Percentiles rank a stretch among this genome's conserved stretches.
Evolutionary conservation across 23 red algal species (phyloP).

Genomic region (Cyanidium caldarium): DNA sequence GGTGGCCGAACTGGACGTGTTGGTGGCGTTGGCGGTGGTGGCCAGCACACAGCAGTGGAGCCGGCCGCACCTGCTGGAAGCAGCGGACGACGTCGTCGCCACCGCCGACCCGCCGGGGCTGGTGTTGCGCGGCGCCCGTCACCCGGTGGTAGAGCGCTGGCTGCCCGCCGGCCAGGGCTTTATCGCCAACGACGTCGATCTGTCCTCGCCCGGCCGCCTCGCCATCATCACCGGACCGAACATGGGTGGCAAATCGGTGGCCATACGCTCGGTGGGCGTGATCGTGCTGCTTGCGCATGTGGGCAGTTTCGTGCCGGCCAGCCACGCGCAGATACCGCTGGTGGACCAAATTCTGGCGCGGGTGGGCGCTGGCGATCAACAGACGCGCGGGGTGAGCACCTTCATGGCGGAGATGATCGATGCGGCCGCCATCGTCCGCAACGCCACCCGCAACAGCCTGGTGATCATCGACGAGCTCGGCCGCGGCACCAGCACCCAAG

Average conservation of each 20-base stretch:
- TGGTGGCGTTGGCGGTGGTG: conserved; percentile 50
- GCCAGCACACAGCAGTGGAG: conserved; percentile 6
- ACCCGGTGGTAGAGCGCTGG: conserved; percentile 84
- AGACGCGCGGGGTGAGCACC: conserved; percentile 62
- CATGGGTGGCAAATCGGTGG: conserved; percentile 88
- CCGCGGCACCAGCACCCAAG: conserved; percentile 66
- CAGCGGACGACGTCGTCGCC: conserved; percentile 23
- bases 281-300: conserved; percentile 80
- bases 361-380: conserved; percentile 81
- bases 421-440: conserved; percentile 66
- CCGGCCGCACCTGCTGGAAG: conserved; percentile 15
- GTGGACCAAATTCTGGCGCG: conserved; percentile 80
- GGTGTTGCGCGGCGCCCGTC: conserved; percentile 28
- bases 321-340: conserved; percentile 35
- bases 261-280: conserved; percentile 70
- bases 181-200: conserved; percentile 67
- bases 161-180: conserved; percentile 44
- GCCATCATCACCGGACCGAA: conserved; percentile 90
- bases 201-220: conserved; percentile 23
- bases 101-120: conserved; percentile 19
- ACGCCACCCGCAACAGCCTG: conserved; percentile 45
- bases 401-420: conserved; percentile 99
- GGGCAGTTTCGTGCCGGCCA: conserved; percentile 68
- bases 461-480: conserved; percentile 96
- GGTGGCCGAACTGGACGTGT: conserved; percentile 66